A percentile compares a stretch with the other conserved stretches of the same genome.
Conservation (phyloP, 164 flowering plant species). For the Saururus chinensis region DNA sequence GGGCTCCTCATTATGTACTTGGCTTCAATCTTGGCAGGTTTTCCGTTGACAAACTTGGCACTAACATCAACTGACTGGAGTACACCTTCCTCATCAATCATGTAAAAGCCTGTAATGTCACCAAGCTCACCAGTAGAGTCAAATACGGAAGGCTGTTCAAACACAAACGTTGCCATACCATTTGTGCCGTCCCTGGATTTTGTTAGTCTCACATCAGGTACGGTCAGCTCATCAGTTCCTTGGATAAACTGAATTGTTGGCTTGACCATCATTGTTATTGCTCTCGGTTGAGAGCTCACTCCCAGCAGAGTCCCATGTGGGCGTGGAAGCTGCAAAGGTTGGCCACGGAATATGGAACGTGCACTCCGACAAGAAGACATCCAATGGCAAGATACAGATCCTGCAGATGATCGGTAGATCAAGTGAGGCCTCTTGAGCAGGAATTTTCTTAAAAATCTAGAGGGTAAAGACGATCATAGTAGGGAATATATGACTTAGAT, state of each 20-base stretch:
- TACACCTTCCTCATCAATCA: slow-evolving; percentile 97
- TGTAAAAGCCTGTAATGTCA: slow-evolving; percentile 90
- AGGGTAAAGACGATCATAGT: slow-evolving; percentile 1
- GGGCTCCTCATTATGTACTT: slow-evolving; percentile 80
- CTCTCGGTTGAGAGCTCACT: slow-evolving; percentile 13
- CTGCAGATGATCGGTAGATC: slow-evolving; percentile 20
- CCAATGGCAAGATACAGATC: slow-evolving; percentile 19
- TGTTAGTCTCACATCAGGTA: slow-evolving; percentile 84
- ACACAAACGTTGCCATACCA: slow-evolving; percentile 80
- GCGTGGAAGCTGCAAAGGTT: slow-evolving; percentile 25
- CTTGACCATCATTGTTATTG: slow-evolving; percentile 51
- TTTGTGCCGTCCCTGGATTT: slow-evolving; percentile 90
- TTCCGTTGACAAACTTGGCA: slow-evolving; percentile 85
- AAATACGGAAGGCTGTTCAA: slow-evolving; percentile 85
- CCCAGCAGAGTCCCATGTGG: slow-evolving; percentile 10
- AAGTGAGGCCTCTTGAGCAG: neutral
- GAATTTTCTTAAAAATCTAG: neutral
- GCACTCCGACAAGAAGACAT: slow-evolving; percentile 23
- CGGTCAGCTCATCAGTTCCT: slow-evolving; percentile 82
- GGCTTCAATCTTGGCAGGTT: slow-evolving; percentile 84
- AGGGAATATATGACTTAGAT: neutral
- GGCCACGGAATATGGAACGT: slow-evolving; percentile 56
- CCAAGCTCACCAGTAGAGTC: slow-evolving; percentile 84
- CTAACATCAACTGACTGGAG: slow-evolving; percentile 80
- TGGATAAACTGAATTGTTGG: slow-evolving; percentile 94